Conservation (phyloP, 73 alveolate genomes). For the Tetrahymena thermophila region DNA sequence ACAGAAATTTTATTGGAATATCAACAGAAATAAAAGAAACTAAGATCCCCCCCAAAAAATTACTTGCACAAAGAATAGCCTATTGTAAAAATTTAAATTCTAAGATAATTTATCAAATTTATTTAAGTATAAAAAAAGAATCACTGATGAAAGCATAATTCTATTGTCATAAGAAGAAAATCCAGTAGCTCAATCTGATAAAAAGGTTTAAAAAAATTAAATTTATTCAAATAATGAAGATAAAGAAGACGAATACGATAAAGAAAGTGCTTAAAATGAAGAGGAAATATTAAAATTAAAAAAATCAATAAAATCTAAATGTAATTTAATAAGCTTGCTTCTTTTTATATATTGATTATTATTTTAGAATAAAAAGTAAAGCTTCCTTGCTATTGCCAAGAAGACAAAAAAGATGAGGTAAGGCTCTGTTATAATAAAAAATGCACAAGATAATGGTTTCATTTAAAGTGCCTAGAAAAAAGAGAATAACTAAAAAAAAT, state of each 20-base stretch:
- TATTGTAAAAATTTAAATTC: background rate
- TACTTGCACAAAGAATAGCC: background rate
- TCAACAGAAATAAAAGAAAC: background rate
- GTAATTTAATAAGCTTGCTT: background rate
- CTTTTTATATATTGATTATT: background rate
- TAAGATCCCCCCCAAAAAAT: background rate
- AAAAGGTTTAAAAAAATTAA: background rate
- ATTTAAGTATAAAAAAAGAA: background rate
- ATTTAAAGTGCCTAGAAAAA: background rate
- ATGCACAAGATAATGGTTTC: background rate
- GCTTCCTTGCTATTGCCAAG: background rate
- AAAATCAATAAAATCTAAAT: background rate
- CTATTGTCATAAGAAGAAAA: background rate
- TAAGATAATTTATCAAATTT: background rate
- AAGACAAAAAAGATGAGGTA: background rate
- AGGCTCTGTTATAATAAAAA: background rate
- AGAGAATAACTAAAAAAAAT: background rate
- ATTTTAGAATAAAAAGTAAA: background rate
- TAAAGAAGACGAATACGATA: background rate
- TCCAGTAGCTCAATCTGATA: background rate
- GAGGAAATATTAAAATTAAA: background rate
- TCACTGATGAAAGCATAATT: background rate
- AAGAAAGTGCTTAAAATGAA: background rate
- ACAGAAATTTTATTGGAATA: background rate
- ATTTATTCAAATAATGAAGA: background rate